Percentiles rank a stretch among this genome's conserved stretches.
phyloP scores from a whole-genome alignment of 345 rosid species.

The Dipteronia dyeriana region DNA sequence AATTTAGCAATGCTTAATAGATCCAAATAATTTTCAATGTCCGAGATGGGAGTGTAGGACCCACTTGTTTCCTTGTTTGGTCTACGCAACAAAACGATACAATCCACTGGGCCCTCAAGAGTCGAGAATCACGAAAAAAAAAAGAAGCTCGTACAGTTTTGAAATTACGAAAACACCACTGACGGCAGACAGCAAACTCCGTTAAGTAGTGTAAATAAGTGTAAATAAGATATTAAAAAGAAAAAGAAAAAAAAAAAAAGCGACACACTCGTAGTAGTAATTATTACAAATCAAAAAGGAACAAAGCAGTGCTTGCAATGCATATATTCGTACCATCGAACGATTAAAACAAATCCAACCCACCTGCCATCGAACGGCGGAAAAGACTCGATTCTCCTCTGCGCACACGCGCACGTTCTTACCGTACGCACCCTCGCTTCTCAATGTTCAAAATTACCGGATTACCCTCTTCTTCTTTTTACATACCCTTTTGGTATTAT shows the following conservation, averaged over 20 bases:
- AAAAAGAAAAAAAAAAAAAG: background rate
- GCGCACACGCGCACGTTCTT: background rate
- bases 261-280: background rate
- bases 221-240: background rate
- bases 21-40: slow-evolving; percentile 23
- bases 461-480: background rate
- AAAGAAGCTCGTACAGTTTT: background rate
- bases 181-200: slow-evolving; percentile 23
- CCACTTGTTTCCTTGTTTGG: slow-evolving; percentile 20
- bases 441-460: background rate
- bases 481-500: too few relatives aligned
- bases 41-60: slow-evolving; percentile 17
- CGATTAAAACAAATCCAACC: slow-evolving; percentile 17
- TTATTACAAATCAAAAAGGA: slow-evolving; percentile 16
- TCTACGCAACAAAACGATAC: slow-evolving; percentile 9
- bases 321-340: slow-evolving; percentile 15
- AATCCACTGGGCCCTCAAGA: slow-evolving; percentile 21
- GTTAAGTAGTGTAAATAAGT: slow-evolving; percentile 25
- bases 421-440: background rate
- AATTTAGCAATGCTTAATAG: background rate
- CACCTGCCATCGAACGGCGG: slow-evolving; percentile 19
- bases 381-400: background rate
- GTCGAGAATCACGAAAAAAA: too few relatives aligned
- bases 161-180: background rate
- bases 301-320: background rate